Conservation (phyloP, 768 basidiomycete species). For the Hydnomerulius pinastri region DNA sequence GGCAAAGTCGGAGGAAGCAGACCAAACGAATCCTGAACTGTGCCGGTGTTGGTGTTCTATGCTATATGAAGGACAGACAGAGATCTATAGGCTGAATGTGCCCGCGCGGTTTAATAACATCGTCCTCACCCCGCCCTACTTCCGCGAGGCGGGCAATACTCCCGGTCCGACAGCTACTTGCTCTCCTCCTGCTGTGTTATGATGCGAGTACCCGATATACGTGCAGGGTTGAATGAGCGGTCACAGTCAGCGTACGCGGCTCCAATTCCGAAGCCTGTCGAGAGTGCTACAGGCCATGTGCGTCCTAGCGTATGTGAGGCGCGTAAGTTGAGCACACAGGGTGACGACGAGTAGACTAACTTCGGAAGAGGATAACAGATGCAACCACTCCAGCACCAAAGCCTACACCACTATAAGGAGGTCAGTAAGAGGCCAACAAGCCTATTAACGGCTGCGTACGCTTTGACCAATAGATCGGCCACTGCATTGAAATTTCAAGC, state of each 20-base stretch:
- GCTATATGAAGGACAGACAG: constrained; percentile 21
- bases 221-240: constrained; percentile 88
- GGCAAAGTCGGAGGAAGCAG: constrained; percentile 20
- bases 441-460: constrained; percentile 48
- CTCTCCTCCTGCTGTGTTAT: constrained; percentile 41
- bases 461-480: constrained; percentile 84
- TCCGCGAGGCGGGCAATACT: constrained; percentile 19
- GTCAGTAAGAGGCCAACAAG: constrained; percentile 6
- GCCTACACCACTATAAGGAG: constrained; percentile 68
- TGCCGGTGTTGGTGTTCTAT: constrained; percentile 11
- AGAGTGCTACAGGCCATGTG: constrained; percentile 87
- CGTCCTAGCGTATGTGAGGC: constrained; percentile 56
- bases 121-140: not conserved
- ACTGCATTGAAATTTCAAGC: constrained; percentile 38
- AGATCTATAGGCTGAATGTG: constrained; percentile 35
- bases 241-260: constrained; percentile 92
- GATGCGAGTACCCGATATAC: constrained; percentile 82
- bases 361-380: constrained; percentile 88
- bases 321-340: constrained; percentile 4
- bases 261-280: constrained; percentile 85
- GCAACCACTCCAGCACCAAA: constrained; percentile 87
- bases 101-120: not conserved
- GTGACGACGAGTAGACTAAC: constrained; percentile 50
- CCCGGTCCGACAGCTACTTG: constrained; percentile 22
- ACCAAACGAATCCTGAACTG: constrained; percentile 8